phyloP scores from a whole-genome alignment of 78 protist species.

The Planoprotostelium fungivorum region DNA sequence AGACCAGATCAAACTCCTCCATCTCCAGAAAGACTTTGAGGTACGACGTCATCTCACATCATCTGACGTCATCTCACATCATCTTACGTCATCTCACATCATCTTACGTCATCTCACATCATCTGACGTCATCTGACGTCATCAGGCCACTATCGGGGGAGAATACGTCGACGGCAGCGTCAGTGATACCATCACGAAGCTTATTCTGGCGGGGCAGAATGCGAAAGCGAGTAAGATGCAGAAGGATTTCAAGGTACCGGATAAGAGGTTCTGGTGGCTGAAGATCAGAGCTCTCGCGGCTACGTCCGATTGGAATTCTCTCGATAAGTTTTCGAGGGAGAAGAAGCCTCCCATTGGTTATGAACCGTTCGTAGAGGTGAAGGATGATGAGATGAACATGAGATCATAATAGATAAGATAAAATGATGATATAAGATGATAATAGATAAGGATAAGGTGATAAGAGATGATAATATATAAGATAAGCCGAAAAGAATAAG shows the following conservation, averaged over 20 bases:
- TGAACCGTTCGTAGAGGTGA: constrained; percentile 65
- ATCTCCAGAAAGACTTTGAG: constrained; percentile 61
- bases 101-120: not conserved
- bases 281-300: constrained; percentile 52
- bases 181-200: constrained; percentile 34
- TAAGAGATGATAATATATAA: too few relatives aligned
- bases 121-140: not conserved
- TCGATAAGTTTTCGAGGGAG: constrained; percentile 25
- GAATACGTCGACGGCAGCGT: constrained; percentile 20
- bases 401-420: too few relatives aligned
- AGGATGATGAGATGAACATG: too few relatives aligned
- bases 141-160: not conserved
- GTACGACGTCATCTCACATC: not conserved
- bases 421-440: too few relatives aligned
- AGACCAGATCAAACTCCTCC: constrained; percentile 48
- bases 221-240: constrained; percentile 14
- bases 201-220: constrained; percentile 9
- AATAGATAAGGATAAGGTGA: too few relatives aligned
- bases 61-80: not conserved
- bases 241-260: constrained; percentile 45
- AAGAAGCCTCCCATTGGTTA: constrained; percentile 69
- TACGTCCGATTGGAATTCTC: constrained; percentile 18
- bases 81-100: not conserved
- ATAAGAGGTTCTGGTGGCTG: constrained; percentile 62
- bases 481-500: too few relatives aligned